Base-by-base conservation (phyloP, 1,284 basidiomycete species). In the Ustanciosporium gigantosporum region DNA sequence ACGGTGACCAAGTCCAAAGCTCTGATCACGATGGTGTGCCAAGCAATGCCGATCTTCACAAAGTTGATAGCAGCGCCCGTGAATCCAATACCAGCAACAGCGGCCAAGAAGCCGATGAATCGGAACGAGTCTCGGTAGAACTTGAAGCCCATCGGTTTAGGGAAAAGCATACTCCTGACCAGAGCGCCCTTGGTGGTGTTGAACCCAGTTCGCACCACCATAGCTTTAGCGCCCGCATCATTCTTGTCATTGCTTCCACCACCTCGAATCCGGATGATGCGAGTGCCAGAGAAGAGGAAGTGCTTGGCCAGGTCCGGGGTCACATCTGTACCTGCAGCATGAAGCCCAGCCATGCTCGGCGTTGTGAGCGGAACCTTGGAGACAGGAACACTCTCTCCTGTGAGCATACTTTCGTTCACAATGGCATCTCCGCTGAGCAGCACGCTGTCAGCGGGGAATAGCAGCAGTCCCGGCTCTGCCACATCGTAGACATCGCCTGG, bases 351-450 rank as follows among this genome's bases (percentile, higher is more conserved):
- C 36, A 78, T 66, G 27, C 46, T 56, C 1, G 50, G 44, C 21
- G 68, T 71, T 7, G 47, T 65, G 45, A 87, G 82, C 0, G 91
- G 88, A 20, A 84, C 79, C 78, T 96, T 96, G 74, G 87, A 89
- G 46, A 96, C 90, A 0, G 92, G 93, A 0, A 96, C 88, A 67
- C 90, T 93, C 79, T 96, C 93, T 9, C 92, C 92, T 0, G 92
- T 96, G 15, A 98, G 84, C 94, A 97, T 97, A 59, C 91, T 94
- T 80, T 98, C 95, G 77, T 98, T 97, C 47, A 97, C 89, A 59
- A 98, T 95, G 0, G 91, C 91, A 75, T 97, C 95, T 4, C 95
- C 94, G 5, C 89, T 90, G 23, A 98, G 85, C 15, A 97, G 83
- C 65, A 96, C 85, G 59, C 94, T 84, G 77, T 99, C 95, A 13